Conservation (phyloP, 2,329 filamentous ascomycete genomes). For the Talaromyces pinophilus region DNA sequence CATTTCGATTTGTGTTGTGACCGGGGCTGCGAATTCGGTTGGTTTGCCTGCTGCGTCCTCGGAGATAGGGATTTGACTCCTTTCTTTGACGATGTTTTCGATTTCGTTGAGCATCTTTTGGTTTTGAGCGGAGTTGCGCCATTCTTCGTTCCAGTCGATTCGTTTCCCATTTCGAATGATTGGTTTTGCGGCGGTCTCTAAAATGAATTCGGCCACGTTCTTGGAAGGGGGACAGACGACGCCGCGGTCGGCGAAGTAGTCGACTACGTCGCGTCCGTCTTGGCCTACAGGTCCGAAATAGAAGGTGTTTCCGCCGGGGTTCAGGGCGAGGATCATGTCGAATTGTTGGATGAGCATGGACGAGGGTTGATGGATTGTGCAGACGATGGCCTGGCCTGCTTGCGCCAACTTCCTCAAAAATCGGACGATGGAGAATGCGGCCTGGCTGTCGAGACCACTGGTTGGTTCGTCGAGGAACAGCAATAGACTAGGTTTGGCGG, state of each 20-base stretch:
- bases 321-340: constrained; percentile 70
- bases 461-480: constrained; percentile 74
- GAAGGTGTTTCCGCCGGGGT: constrained; percentile 68
- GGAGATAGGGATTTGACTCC: constrained; percentile 49
- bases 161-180: constrained; percentile 56
- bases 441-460: constrained; percentile 68
- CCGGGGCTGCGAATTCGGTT: constrained; percentile 66
- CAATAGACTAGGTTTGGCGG: constrained; percentile 66
- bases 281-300: constrained; percentile 73
- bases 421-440: constrained; percentile 66
- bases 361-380: constrained; percentile 73
- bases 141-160: constrained; percentile 75
- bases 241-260: constrained; percentile 68
- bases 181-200: constrained; percentile 64
- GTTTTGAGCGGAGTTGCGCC: constrained; percentile 66
- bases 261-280: constrained; percentile 64
- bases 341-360: constrained; percentile 70
- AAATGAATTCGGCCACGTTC: constrained; percentile 67
- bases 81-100: constrained; percentile 60
- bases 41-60: constrained; percentile 40
- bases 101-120: constrained; percentile 64
- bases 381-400: constrained; percentile 70
- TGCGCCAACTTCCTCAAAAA: constrained; percentile 68
- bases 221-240: constrained; percentile 66
- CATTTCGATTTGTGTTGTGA: constrained; percentile 62